phyloP scores from a whole-genome alignment of 2,329 filamentous ascomycete species.

The Pyrenophora graminea region DNA sequence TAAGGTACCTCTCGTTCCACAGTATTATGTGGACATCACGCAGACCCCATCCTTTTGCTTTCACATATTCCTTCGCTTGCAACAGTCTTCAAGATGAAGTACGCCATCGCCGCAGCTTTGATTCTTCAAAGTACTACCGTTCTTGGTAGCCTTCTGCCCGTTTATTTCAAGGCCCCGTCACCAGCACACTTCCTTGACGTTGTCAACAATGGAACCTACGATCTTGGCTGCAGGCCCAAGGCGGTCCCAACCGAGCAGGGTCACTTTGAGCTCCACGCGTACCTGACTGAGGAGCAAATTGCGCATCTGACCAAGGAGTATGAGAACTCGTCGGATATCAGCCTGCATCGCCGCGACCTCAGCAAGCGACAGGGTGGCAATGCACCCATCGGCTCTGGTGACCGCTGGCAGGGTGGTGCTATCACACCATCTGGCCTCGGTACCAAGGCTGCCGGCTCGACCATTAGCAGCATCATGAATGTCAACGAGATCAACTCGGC shows the following conservation, averaged over 20 bases:
- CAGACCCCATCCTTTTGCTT: slow-evolving; percentile 1
- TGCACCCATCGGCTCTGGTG: slow-evolving; percentile 45
- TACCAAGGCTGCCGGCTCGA: slow-evolving; percentile 42
- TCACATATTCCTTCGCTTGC: slow-evolving; percentile 1
- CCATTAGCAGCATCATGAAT: slow-evolving; percentile 53
- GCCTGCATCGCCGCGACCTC: slow-evolving; percentile 27
- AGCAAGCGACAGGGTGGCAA: slow-evolving; percentile 34
- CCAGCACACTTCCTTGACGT: slow-evolving; percentile 38
- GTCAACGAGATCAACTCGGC: slow-evolving; percentile 53
- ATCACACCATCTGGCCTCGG: slow-evolving; percentile 51
- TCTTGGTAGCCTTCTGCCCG: slow-evolving; percentile 35
- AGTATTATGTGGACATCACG: not conserved
- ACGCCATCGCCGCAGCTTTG: slow-evolving; percentile 35
- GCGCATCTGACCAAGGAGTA: slow-evolving; percentile 36
- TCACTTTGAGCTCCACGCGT: slow-evolving; percentile 38
- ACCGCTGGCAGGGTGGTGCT: slow-evolving; percentile 50
- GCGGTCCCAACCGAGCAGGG: slow-evolving; percentile 37
- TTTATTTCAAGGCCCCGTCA: slow-evolving; percentile 39
- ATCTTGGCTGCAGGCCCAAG: slow-evolving; percentile 42
- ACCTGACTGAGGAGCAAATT: slow-evolving; percentile 42
- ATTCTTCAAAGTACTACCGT: slow-evolving; percentile 35
- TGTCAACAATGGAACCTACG: slow-evolving; percentile 42
- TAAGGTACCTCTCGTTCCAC: slow-evolving; percentile 6
- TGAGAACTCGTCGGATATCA: slow-evolving; percentile 25
- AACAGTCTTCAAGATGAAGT: slow-evolving; percentile 32